Conservation (phyloP, 768 basidiomycete genomes). For the Pseudohyphozyma bogoriensis region DNA sequence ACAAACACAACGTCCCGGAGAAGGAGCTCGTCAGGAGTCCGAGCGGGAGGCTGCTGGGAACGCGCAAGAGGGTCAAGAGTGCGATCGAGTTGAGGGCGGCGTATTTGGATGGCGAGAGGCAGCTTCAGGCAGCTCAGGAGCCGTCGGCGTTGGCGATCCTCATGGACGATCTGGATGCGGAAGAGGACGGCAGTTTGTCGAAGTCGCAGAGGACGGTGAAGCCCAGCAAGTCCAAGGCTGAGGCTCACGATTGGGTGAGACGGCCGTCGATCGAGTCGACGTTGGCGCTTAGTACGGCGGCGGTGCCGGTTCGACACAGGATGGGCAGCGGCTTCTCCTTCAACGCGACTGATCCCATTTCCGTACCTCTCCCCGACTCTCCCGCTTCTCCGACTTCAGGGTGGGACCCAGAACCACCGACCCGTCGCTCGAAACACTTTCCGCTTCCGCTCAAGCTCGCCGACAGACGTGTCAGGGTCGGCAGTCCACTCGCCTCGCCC, state of each 20-base stretch:
- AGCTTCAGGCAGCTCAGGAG: not conserved
- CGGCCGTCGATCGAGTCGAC: too few species aligned
- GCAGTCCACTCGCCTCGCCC: constrained; percentile 1
- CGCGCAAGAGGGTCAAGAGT: constrained; percentile 10
- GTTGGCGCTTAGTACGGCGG: too few species aligned
- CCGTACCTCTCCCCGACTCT: not conserved
- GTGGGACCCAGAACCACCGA: not conserved
- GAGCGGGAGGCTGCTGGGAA: constrained; percentile 14
- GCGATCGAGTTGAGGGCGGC: constrained; percentile 22
- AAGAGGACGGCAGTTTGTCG: too few species aligned
- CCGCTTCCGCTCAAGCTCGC: constrained; percentile 19
- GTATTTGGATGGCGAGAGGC: constrained; percentile 14
- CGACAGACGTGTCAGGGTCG: constrained; percentile 1
- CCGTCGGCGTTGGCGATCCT: constrained; percentile 6
- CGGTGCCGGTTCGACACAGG: too few species aligned
- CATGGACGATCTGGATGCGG: too few species aligned
- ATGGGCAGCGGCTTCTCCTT: constrained; percentile 7
- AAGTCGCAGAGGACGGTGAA: too few species aligned
- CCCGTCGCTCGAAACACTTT: constrained; percentile 3
- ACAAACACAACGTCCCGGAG: constrained; percentile 11
- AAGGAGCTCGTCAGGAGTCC: constrained; percentile 10
- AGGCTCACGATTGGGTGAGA: too few species aligned
- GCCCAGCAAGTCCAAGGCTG: too few species aligned
- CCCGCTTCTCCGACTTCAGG: constrained; percentile 1
- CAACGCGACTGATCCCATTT: constrained; percentile 9